Evolutionary conservation across 257 asterid species (phyloP), one percentile per base, ranked within the genome.

Genomic region (Solanum chiquidenum): DNA sequence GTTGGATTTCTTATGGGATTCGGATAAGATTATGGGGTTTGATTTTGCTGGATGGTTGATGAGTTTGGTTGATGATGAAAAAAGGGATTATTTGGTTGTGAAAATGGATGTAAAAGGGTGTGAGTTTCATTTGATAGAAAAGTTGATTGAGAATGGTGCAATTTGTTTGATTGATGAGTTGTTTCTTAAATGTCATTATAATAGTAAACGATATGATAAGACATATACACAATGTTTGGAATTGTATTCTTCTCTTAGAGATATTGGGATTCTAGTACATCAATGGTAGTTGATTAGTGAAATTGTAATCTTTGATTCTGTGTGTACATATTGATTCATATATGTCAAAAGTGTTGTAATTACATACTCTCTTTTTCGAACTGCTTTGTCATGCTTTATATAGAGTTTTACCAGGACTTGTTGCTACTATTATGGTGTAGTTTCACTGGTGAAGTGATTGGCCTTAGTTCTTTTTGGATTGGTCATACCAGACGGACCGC

Each of bases 141-240:
- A 93, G 75, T 87, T 95, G 90, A 60, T 95, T 37, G 93, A 92
- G 90, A 94, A 90, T 3, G 94, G 96, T 68, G 95, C 95, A 13
- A 92, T 91, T 62, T 95, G 95, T 83, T 87, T 92, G 92, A 92
- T 94, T n/a, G 96, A 94, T 84, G 98, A 95, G 88, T 88, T 94
- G 92, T 93, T 95, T 88, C 93, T 95, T n/a, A 97, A 95, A 84
- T 95, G 95, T 69, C 96, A 93, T 85, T 95, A 95, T 46, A 93
- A 89, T 71, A 87, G 92, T 84, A 49, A 90, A 0, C 91, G 87
- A 87, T 89, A 91, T 90, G 90, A 92, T 42, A 92, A 88, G 35
- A 93, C 94, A 1, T 94, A 94, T 90, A 89, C 52, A 62, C 92
- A 92, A 31, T 94, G 96, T 89, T 88, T 94, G 90, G 90, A 93